Percentiles rank a stretch among this genome's conserved stretches.
phyloP scores from a whole-genome alignment of 73 alveolate genomes.

The Blepharisma stoltei region DNA sequence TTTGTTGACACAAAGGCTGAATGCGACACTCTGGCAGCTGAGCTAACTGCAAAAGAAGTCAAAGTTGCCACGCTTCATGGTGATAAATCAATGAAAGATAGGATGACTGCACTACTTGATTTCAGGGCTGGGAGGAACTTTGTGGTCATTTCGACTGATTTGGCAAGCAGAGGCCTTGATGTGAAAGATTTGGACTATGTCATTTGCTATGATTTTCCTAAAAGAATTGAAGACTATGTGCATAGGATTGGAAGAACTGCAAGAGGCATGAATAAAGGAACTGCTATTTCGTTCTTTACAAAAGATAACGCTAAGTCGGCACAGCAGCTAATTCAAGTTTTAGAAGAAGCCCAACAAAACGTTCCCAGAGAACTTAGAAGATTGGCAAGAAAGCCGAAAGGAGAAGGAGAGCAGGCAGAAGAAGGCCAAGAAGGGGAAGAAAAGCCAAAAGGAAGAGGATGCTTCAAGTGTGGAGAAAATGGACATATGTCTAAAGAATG shows the following conservation, averaged over 20 bases:
- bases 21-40: slow-evolving; percentile 91
- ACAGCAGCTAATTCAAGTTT: slow-evolving; percentile 39
- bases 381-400: slow-evolving; percentile 9
- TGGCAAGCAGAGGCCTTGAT: slow-evolving; percentile 96
- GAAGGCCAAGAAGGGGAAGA: slow-evolving; percentile 29
- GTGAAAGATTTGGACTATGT: slow-evolving; percentile 85
- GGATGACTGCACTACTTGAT: slow-evolving; percentile 86
- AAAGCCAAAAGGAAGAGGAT: slow-evolving; percentile 38
- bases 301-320: slow-evolving; percentile 44
- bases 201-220: slow-evolving; percentile 92
- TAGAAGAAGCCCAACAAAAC: slow-evolving; percentile 35
- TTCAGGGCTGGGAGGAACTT: slow-evolving; percentile 88
- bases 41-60: slow-evolving; percentile 76
- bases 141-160: slow-evolving; percentile 93
- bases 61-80: slow-evolving; percentile 88
- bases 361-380: slow-evolving; percentile 46
- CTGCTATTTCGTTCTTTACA: slow-evolving; percentile 45
- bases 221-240: slow-evolving; percentile 96
- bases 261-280: slow-evolving; percentile 58
- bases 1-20: slow-evolving; percentile 92
- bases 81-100: slow-evolving; percentile 92
- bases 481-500: slow-evolving; percentile 70
- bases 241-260: slow-evolving; percentile 99
- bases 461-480: slow-evolving; percentile 63
- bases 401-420: slow-evolving; percentile 1